Conservation (phyloP, 208 protist genomes). For the Crithidia acanthocephali region DNA sequence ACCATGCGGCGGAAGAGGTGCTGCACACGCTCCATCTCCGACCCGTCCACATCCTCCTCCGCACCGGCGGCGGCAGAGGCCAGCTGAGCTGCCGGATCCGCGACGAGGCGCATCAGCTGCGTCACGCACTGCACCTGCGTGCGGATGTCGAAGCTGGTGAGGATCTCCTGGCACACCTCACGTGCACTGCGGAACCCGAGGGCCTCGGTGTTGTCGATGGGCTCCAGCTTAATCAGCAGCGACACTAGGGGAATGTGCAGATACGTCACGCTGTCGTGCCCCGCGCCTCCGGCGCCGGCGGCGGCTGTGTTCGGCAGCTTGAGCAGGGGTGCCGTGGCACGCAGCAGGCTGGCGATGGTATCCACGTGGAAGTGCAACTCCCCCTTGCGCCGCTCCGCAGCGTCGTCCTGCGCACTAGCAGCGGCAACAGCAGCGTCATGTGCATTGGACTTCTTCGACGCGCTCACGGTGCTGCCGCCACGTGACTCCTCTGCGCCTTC, state of each 20-base stretch:
- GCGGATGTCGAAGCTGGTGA: constrained; percentile 80
- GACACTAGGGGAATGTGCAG: constrained; percentile 86
- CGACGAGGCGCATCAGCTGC: constrained; percentile 81
- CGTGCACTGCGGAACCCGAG: constrained; percentile 68
- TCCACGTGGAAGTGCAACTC: constrained; percentile 58
- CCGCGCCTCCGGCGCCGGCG: constrained; percentile 4
- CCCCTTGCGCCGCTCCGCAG: constrained; percentile 13
- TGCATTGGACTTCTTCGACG: constrained; percentile 6
- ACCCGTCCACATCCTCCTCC: constrained; percentile 19
- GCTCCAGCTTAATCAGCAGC: constrained; percentile 79
- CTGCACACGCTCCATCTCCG: constrained; percentile 39
- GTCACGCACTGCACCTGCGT: constrained; percentile 82
- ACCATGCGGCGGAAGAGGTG: constrained; percentile 78
- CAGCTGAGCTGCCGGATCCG: constrained; percentile 69
- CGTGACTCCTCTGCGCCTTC: not conserved
- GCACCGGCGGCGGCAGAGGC: constrained; percentile 9
- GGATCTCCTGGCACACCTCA: constrained; percentile 78
- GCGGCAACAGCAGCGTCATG: not conserved
- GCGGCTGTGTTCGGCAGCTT: constrained; percentile 22
- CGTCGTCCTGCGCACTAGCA: not conserved
- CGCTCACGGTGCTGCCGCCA: not conserved
- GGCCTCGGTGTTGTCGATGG: constrained; percentile 59
- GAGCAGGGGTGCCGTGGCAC: constrained; percentile 74
- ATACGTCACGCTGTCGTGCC: constrained; percentile 9
- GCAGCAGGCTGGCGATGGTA: constrained; percentile 73